Evolutionary conservation across 2,329 filamentous ascomycete species (phyloP).

Genomic region (Verticillium zaregamsianum): DNA sequence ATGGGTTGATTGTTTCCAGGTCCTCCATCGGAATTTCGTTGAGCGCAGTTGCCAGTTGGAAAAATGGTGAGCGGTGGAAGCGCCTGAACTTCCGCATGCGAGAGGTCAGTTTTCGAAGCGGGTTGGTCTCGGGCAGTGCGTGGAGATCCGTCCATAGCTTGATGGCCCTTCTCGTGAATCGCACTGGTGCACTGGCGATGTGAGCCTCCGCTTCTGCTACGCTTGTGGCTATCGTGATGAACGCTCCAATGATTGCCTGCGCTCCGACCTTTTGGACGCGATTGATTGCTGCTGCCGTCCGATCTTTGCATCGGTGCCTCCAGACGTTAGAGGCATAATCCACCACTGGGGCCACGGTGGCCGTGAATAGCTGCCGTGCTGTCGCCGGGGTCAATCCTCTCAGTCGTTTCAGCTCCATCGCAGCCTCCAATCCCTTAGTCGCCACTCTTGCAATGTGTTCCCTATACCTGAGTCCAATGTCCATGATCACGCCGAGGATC

Average conservation of each 20-base stretch:
- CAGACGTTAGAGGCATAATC: conserved; percentile 20
- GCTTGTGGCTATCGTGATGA: conserved; percentile 12
- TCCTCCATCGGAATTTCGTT: conserved; percentile 14
- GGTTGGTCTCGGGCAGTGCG: conserved; percentile 6
- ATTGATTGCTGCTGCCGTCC: conserved; percentile 6
- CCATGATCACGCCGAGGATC: conserved; percentile 18
- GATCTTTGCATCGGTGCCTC: conserved; percentile 16
- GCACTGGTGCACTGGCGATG: conserved; percentile 11
- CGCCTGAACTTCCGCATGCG: neutral
- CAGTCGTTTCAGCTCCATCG: conserved; percentile 9
- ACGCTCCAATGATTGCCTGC: conserved; percentile 14
- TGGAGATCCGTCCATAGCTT: conserved; percentile 6
- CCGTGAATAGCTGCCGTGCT: conserved; percentile 17
- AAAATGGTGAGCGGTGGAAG: neutral
- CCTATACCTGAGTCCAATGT: conserved; percentile 9
- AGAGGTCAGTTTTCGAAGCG: too few species aligned
- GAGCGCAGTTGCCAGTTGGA: conserved; percentile 1
- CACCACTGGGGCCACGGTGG: conserved; percentile 16
- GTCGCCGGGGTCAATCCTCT: conserved; percentile 14
- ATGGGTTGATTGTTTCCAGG: conserved; percentile 9
- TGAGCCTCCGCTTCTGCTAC: conserved; percentile 16
- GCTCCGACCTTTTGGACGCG: conserved; percentile 9
- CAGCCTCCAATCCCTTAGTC: conserved; percentile 10
- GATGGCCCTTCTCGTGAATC: conserved; percentile 11
- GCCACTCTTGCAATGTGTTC: conserved; percentile 8